Conservation (phyloP, 768 basidiomycete species). For the Gelatoporia subvermispora region DNA sequence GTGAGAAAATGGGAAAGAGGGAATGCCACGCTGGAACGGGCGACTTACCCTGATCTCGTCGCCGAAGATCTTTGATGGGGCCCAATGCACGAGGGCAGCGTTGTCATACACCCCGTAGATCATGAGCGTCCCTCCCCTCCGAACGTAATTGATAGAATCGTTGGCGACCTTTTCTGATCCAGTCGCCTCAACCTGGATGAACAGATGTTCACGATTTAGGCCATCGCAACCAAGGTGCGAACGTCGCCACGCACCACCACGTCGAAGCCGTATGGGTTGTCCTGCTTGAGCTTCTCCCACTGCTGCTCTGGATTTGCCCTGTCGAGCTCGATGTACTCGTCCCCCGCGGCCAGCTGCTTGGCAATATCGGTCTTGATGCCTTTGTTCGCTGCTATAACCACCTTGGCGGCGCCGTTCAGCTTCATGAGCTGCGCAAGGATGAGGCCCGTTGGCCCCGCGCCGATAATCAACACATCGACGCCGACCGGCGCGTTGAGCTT, state of each 20-base stretch:
- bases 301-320: slow-evolving; percentile 67
- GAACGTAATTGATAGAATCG: slow-evolving; percentile 84
- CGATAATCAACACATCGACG: slow-evolving; percentile 77
- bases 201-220: not conserved
- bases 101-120: slow-evolving; percentile 90
- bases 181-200: slow-evolving; percentile 53
- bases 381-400: slow-evolving; percentile 86
- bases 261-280: slow-evolving; percentile 86
- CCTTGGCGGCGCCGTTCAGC: slow-evolving; percentile 74
- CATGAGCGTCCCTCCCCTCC: slow-evolving; percentile 80
- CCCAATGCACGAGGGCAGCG: slow-evolving; percentile 80
- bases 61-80: slow-evolving; percentile 74
- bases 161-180: slow-evolving; percentile 87
- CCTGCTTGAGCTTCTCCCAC: slow-evolving; percentile 75
- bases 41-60: slow-evolving; percentile 58
- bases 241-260: slow-evolving; percentile 47
- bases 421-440: slow-evolving; percentile 86
- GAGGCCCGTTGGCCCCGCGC: slow-evolving; percentile 90
- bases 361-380: slow-evolving; percentile 90
- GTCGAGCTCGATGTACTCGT: slow-evolving; percentile 86
- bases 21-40: not conserved
- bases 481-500: slow-evolving; percentile 81
- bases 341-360: slow-evolving; percentile 68
- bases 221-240: not conserved
- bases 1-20: not conserved